Base-by-base conservation (phyloP, 768 basidiomycete genomes). In the Candolleomyces aberdarensis region DNA sequence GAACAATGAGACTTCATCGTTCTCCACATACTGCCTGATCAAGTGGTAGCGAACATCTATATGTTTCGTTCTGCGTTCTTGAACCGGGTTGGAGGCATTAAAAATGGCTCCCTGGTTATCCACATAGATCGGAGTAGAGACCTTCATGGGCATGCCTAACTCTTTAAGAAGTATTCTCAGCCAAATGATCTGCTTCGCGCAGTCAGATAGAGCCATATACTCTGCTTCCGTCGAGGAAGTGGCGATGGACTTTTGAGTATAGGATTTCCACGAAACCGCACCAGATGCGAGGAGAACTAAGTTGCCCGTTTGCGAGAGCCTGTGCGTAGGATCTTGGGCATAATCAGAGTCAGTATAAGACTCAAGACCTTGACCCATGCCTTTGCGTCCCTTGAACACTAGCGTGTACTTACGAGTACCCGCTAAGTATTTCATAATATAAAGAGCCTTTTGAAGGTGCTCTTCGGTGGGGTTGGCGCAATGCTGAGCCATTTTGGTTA, bases 11-110 rank as follows among this genome's bases (percentile, higher is more conserved):
- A 73, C 50, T 19, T 65, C 60, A 3, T 64, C 57, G 0, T 67
- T 57, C 1, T 43, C 51, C 1, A 73, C 65, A 2, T 40, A 63
- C 55, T 71, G 65, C 0, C 69, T 51, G 39, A 74, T 71, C 49
- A 63, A 71, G 48, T 74, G 70, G 53, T 69, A 67, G 2, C 64
- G 59, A 6, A 75, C 61, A 44, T 75, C 69, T 13, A 75, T 67
- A 54, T 72, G 73, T 61, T 76, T 76, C 52, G 64, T 67, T 5
- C 9, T 66, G 40, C 49, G 55, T 39, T 66, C 57, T 15, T 46
- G 51, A 13, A 59, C 57, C 7, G 57, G 63, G 44, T 66, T 66
- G 14, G 22, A 39, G 5, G 53, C 61, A 31, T 62, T 56, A 41
- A 61, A 62, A n/a, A 65, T 22, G 2, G 63, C 58, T n/a, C 66